phyloP scores from a whole-genome alignment of 768 basidiomycete genomes.

The Infundibulicybe gibba region DNA sequence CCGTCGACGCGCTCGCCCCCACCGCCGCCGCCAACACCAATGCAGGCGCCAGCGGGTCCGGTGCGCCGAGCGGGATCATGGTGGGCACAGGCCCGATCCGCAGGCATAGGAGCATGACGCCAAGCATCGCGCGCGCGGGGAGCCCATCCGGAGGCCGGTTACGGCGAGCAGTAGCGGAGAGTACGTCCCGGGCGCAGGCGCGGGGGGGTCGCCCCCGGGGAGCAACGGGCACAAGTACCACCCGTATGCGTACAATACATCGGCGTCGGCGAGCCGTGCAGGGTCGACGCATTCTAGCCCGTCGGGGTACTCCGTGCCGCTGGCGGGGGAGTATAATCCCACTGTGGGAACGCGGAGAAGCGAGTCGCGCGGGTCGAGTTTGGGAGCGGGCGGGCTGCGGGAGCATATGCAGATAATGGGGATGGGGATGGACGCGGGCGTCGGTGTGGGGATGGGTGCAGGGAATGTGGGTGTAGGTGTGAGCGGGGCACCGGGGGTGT shows the following conservation, averaged over 20 bases:
- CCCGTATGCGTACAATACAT: constrained; percentile 42
- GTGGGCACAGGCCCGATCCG: constrained; percentile 55
- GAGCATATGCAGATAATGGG: too few relatives aligned
- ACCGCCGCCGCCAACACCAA: constrained; percentile 1
- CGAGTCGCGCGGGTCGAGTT: constrained; percentile 38
- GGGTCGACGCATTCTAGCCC: constrained; percentile 45
- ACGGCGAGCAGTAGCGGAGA: constrained; percentile 37
- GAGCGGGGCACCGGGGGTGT: too few relatives aligned
- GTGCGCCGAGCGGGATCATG: too few relatives aligned
- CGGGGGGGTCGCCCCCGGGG: constrained; percentile 23
- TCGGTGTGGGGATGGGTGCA: too few relatives aligned
- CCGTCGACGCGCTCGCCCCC: constrained; percentile 16
- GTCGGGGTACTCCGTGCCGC: constrained; percentile 33
- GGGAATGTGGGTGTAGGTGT: too few relatives aligned
- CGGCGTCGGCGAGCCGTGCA: constrained; percentile 26
- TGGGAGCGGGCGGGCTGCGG: constrained; percentile 28
- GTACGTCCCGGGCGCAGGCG: constrained; percentile 28
- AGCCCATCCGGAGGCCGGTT: constrained; percentile 45
- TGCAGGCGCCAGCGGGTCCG: too few relatives aligned
- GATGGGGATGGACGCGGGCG: too few relatives aligned
- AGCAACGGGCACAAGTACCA: constrained; percentile 49
- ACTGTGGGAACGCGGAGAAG: constrained; percentile 23
- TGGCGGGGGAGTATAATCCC: constrained; percentile 27
- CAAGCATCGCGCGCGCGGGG: constrained; percentile 52
- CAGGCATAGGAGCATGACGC: constrained; percentile 76